A percentile compares a stretch with the other conserved stretches of the same genome.
These are phyloP conservation scores for Chloropicon primus DNA, from an alignment of 139 green algal species.

Conservation along the genomic window DNA sequence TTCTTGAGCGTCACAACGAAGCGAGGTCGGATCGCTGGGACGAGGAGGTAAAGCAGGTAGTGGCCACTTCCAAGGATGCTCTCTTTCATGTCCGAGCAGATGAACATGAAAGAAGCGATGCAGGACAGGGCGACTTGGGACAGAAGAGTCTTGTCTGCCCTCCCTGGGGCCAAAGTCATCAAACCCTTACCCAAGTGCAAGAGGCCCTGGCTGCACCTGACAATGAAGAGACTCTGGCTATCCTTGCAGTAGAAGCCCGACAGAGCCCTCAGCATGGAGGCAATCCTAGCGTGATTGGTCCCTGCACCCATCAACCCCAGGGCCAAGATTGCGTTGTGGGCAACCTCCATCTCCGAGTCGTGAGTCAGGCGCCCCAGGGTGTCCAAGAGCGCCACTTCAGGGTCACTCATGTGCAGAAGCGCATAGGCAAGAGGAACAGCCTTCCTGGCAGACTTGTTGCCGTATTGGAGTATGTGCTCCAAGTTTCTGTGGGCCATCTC, in stretches of 20 bases:
- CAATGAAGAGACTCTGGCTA: constrained; percentile 79
- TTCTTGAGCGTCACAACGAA: constrained; percentile 95
- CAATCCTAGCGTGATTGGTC: constrained; percentile 92
- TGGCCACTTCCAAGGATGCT: constrained; percentile 76
- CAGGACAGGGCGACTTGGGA: constrained; percentile 64
- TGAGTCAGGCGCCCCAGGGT: constrained; percentile 81
- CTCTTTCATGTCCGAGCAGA: constrained; percentile 38
- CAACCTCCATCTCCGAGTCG: constrained; percentile 69
- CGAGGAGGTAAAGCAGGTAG: constrained; percentile 84
- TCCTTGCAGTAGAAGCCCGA: constrained; percentile 96
- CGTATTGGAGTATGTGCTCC: constrained; percentile 92
- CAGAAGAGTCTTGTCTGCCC: constrained; percentile 74
- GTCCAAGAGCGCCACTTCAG: constrained; percentile 76
- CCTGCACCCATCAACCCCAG: constrained; percentile 85
- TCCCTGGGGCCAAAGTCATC: constrained; percentile 76
- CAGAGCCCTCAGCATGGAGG: constrained; percentile 25
- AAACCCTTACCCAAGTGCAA: constrained; percentile 97
- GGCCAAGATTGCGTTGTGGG: constrained; percentile 32
- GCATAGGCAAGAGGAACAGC: constrained; percentile 80
- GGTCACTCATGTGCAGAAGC: constrained; percentile 73
- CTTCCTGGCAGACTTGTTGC: constrained; percentile 42
- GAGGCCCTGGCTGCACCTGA: constrained; percentile 61
- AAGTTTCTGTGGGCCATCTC: constrained; percentile 75
- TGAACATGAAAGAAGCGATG: constrained; percentile 64
- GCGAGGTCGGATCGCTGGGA: constrained; percentile 75